Percentiles rank a stretch among this genome's conserved stretches.
These are phyloP conservation scores for Linnemannia zychae DNA, from an alignment of 192 early-diverging fungal genomes.

Conservation along the genomic window DNA sequence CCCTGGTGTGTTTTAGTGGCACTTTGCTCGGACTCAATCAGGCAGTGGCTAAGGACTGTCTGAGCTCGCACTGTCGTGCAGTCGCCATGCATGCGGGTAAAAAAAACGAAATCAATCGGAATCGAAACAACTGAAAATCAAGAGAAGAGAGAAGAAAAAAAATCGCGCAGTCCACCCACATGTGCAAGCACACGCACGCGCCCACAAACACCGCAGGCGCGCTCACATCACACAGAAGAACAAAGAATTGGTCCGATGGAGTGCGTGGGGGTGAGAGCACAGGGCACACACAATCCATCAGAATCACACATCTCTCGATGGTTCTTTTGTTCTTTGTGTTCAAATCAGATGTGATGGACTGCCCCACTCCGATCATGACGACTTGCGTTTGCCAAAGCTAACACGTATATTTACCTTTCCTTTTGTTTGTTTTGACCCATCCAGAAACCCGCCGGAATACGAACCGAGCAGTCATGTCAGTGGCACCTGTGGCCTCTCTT, in stretches of 20 bases:
- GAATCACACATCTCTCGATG: background rate
- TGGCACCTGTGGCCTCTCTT: constrained; percentile 55
- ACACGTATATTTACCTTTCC: background rate
- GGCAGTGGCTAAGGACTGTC: constrained; percentile 64
- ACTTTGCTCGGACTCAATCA: constrained; percentile 73
- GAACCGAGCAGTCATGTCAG: constrained; percentile 59
- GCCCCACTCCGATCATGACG: too few relatives aligned
- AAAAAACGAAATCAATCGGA: background rate
- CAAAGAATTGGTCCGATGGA: background rate
- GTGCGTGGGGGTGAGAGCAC: background rate
- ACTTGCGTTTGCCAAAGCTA: background rate
- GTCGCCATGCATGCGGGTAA: constrained; percentile 70
- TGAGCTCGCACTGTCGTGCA: constrained; percentile 68
- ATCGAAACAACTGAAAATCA: background rate
- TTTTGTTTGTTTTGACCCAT: background rate
- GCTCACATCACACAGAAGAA: background rate
- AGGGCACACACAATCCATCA: constrained; percentile 9
- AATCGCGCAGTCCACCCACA: background rate
- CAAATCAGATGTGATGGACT: background rate
- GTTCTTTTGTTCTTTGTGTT: background rate
- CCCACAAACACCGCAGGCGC: background rate
- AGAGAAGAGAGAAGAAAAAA: background rate
- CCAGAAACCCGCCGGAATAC: constrained; percentile 68
- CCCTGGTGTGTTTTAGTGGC: constrained; percentile 54
- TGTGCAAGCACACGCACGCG: background rate